Evolutionary conservation across 495 filamentous ascomycete genomes (phyloP).

Genomic region (Talaromyces liani): DNA sequence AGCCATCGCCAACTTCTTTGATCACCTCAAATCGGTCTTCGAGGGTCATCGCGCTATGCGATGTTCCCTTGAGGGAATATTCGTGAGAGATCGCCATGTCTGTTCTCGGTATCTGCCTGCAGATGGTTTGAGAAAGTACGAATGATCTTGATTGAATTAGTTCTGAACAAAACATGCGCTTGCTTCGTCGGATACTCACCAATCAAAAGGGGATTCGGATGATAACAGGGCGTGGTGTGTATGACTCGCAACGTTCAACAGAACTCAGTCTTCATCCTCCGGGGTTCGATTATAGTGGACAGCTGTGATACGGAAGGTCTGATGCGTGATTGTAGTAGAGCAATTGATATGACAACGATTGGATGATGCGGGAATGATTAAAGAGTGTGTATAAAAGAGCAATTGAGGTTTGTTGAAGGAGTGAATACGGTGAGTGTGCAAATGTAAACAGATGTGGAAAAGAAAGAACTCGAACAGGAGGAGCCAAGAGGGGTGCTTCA

Average conservation of each 20-base stretch:
- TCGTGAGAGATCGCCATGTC: conserved; percentile 67
- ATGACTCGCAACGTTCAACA: conserved; percentile 3
- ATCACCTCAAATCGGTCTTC: conserved; percentile 92
- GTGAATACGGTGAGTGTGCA: conserved; percentile 5
- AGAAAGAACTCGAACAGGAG: conserved; percentile 2
- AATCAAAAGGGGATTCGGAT: conserved; percentile 9
- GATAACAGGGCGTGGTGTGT: background rate
- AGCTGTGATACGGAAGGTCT: background rate
- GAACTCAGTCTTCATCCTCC: conserved; percentile 6
- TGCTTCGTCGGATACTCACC: conserved; percentile 10
- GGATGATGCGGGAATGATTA: background rate
- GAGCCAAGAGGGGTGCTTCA: conserved; percentile 10
- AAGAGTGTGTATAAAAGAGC: background rate
- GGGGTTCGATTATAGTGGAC: background rate
- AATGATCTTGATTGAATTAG: conserved; percentile 3
- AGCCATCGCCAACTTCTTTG: conserved; percentile 98
- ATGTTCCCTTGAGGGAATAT: conserved; percentile 47
- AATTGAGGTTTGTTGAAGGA: background rate
- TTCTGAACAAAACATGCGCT: background rate
- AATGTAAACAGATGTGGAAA: background rate
- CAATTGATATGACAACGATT: background rate
- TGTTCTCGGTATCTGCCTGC: conserved; percentile 36
- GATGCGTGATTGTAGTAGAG: background rate
- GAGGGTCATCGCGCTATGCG: conserved; percentile 45
- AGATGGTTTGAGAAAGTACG: conserved; percentile 26